Conservation (phyloP, 768 basidiomycete genomes). For the Boletus edulis region DNA sequence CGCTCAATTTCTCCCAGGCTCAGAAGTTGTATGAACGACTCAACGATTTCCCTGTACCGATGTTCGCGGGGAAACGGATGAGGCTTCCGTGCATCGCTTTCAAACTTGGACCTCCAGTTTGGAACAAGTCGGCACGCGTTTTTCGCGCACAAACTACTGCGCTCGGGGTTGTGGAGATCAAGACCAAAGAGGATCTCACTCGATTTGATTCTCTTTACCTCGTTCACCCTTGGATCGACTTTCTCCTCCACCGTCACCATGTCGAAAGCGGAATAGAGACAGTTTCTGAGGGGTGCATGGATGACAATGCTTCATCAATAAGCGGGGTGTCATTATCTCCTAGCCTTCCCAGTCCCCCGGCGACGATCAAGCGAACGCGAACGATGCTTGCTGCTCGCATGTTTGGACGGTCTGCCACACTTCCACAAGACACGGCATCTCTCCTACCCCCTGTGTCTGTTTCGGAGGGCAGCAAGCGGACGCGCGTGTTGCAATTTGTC, state of each 20-base stretch:
- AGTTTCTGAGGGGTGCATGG: background rate
- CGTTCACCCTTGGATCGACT: conserved; percentile 17
- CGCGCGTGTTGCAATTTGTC: background rate
- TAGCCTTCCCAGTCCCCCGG: background rate
- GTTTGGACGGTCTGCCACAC: background rate
- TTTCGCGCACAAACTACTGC: background rate
- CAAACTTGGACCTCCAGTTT: background rate
- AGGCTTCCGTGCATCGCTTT: conserved; percentile 2
- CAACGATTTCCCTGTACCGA: background rate
- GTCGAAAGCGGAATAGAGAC: background rate
- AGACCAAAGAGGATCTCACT: conserved; percentile 3
- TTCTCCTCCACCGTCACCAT: conserved; percentile 4
- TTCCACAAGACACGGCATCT: background rate
- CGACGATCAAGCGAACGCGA: background rate
- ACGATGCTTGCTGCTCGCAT: background rate
- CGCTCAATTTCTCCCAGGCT: background rate
- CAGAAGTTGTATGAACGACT: background rate
- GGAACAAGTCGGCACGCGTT: background rate
- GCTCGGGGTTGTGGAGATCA: conserved; percentile 10
- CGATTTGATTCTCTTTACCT: background rate
- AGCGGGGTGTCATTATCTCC: background rate
- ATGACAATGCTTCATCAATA: background rate
- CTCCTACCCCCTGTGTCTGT: background rate
- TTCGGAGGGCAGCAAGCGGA: background rate
- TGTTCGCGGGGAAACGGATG: background rate